Evolutionary conservation across 352 stramenopile species (phyloP).

Genomic region (Phytophthora nicotianae): DNA sequence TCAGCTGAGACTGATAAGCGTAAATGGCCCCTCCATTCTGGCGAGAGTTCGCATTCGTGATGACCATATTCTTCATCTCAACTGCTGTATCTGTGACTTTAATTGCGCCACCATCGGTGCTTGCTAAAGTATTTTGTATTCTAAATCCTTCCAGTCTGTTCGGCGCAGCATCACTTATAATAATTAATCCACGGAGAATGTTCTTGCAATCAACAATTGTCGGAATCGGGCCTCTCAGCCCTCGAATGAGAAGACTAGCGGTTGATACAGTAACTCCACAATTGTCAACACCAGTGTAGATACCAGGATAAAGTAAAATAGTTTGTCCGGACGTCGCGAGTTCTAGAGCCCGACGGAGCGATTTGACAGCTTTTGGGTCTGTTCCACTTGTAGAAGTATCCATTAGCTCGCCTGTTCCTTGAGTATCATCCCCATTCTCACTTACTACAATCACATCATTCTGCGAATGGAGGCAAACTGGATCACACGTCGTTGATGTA

Average conservation of each 20-base stretch:
- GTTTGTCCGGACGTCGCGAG: conserved; percentile 36
- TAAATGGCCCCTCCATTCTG: conserved; percentile 44
- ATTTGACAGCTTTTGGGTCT: conserved; percentile 55
- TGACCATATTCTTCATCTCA: conserved; percentile 17
- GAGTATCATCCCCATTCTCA: conserved; percentile 47
- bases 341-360: conserved; percentile 48
- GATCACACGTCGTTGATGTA: conserved; percentile 39
- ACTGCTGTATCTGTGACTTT: conserved; percentile 24
- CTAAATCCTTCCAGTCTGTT: conserved; percentile 35
- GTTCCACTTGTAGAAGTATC: conserved; percentile 49
- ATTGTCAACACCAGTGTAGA: conserved; percentile 41
- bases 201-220: conserved; percentile 50
- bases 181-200: conserved; percentile 30
- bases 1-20: conserved; percentile 33
- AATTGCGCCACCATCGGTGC: conserved; percentile 32
- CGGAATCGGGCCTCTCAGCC: conserved; percentile 36
- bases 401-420: conserved; percentile 64
- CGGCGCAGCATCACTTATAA: conserved; percentile 11
- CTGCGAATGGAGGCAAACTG: conserved; percentile 38
- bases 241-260: conserved; percentile 40
- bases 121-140: conserved; percentile 25
- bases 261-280: conserved; percentile 42
- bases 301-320: conserved; percentile 60
- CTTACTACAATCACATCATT: conserved; percentile 57
- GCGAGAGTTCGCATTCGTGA: conserved; percentile 13